Percentiles rank a stretch among this genome's conserved stretches.
phyloP scores from a whole-genome alignment of 371 early-diverging fungal species.

The Thermomucor indicae-seudaticae region DNA sequence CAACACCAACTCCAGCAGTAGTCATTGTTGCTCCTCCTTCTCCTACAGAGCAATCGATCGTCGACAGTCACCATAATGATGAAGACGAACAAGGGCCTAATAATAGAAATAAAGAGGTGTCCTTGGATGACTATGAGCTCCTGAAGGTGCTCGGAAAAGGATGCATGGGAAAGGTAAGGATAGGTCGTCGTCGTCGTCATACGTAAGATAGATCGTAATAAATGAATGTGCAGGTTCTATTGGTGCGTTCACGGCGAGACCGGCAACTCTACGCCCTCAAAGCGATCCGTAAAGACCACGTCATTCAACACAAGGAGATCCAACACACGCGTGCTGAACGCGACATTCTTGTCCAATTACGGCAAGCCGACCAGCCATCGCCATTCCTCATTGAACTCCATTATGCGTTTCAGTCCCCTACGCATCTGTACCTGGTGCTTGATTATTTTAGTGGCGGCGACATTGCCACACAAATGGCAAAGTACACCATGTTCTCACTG shows the following conservation, averaged over 20 bases:
- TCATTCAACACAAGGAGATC: slow-evolving; percentile 58
- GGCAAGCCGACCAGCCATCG: too few relatives aligned
- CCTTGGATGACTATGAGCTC: slow-evolving; percentile 55
- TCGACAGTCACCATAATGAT: neutral
- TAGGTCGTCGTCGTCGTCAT: neutral
- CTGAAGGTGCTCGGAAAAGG: slow-evolving; percentile 73
- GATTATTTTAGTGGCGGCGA: slow-evolving; percentile 85
- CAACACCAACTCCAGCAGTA: slow-evolving; percentile 3
- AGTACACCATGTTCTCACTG: slow-evolving; percentile 63
- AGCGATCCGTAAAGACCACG: slow-evolving; percentile 63
- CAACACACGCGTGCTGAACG: slow-evolving; percentile 67
- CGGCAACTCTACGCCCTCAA: slow-evolving; percentile 65
- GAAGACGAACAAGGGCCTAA: neutral
- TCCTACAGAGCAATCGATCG: neutral
- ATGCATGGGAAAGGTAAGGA: slow-evolving; percentile 65
- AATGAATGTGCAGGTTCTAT: slow-evolving; percentile 39
- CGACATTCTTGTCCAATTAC: slow-evolving; percentile 58
- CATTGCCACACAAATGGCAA: slow-evolving; percentile 76
- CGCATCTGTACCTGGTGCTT: slow-evolving; percentile 75
- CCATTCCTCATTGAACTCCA: slow-evolving; percentile 74
- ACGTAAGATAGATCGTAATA: neutral
- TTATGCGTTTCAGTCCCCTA: slow-evolving; percentile 66
- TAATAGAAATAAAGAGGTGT: neutral
- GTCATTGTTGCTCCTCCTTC: slow-evolving; percentile 3
- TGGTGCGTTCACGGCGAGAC: slow-evolving; percentile 51